A percentile compares a stretch with the other conserved stretches of the same genome.
Conservation (phyloP, 176 grass and related monocot genomes). For the Avena eriantha region DNA sequence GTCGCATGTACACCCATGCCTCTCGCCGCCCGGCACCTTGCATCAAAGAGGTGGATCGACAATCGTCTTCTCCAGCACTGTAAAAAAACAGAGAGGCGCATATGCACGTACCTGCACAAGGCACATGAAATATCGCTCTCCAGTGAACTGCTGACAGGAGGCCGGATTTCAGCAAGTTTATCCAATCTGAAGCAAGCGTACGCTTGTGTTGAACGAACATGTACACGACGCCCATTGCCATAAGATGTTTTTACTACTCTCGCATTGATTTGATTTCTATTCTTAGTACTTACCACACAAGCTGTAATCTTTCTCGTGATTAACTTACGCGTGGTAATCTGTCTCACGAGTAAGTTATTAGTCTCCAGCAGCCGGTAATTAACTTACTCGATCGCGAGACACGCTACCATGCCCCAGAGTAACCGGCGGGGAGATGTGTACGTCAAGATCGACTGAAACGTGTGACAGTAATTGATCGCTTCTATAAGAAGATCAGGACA, state of each 20-base stretch:
- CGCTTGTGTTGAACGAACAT: not conserved
- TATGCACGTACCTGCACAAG: not conserved
- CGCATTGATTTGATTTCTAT: not conserved
- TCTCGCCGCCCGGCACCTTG: not conserved
- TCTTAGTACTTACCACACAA: not conserved
- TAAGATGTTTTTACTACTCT: too few relatives aligned
- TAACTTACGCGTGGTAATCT: too few relatives aligned
- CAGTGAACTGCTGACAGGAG: not conserved
- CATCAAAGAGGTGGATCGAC: not conserved
- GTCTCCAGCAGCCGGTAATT: not conserved
- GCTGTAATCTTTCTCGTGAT: not conserved
- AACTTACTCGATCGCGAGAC: not conserved
- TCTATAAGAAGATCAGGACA: constrained; percentile 30
- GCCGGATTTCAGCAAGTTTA: not conserved
- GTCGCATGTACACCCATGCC: constrained; percentile 9
- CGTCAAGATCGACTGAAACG: constrained; percentile 5
- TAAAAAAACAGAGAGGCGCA: not conserved
- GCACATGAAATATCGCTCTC: constrained; percentile 41
- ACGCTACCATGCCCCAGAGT: not conserved
- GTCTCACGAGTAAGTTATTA: too few relatives aligned
- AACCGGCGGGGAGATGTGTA: constrained; percentile 34
- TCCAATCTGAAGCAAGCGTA: not conserved
- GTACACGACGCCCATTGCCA: not conserved
- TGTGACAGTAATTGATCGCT: constrained; percentile 31
- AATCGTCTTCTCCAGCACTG: not conserved